phyloP scores from a whole-genome alignment of 2,329 filamentous ascomycete species.

The Curvularia sp. region DNA sequence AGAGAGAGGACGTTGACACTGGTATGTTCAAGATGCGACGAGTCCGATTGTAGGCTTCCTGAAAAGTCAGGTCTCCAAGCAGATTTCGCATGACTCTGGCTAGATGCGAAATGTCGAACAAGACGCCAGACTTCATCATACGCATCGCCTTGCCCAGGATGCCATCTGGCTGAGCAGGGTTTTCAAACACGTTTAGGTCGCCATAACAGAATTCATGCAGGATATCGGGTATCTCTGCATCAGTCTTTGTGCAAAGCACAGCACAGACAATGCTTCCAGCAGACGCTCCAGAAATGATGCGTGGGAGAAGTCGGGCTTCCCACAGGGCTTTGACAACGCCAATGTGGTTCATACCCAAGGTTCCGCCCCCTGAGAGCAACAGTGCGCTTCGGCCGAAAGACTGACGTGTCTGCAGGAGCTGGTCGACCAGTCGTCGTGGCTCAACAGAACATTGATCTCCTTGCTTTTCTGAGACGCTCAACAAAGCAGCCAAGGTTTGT shows the following conservation, averaged over 20 bases:
- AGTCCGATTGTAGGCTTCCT: constrained; percentile 95
- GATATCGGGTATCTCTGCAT: constrained; percentile 76
- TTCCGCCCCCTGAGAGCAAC: constrained; percentile 83
- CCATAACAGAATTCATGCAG: constrained; percentile 76
- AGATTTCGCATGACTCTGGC: constrained; percentile 80
- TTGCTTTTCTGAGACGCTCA: constrained; percentile 65
- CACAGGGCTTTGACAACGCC: constrained; percentile 84
- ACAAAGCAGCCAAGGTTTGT: constrained; percentile 73
- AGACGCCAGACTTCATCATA: constrained; percentile 79
- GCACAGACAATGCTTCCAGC: constrained; percentile 86
- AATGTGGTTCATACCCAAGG: constrained; percentile 91
- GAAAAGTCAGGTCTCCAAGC: constrained; percentile 90
- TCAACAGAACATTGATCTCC: constrained; percentile 61
- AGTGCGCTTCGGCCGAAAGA: constrained; percentile 86
- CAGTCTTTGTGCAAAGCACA: constrained; percentile 77
- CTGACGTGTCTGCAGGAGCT: constrained; percentile 74
- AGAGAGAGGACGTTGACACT: constrained; percentile 85
- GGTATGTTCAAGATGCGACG: constrained; percentile 91
- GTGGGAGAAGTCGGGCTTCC: constrained; percentile 75
- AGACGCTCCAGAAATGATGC: constrained; percentile 86
- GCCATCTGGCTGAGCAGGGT: constrained; percentile 64
- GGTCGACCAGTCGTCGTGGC: constrained; percentile 68
- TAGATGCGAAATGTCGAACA: constrained; percentile 84
- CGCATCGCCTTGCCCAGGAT: constrained; percentile 73
- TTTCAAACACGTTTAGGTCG: constrained; percentile 82